Conservation (phyloP, 805 yeast species). For the Yarrowia sp. region DNA sequence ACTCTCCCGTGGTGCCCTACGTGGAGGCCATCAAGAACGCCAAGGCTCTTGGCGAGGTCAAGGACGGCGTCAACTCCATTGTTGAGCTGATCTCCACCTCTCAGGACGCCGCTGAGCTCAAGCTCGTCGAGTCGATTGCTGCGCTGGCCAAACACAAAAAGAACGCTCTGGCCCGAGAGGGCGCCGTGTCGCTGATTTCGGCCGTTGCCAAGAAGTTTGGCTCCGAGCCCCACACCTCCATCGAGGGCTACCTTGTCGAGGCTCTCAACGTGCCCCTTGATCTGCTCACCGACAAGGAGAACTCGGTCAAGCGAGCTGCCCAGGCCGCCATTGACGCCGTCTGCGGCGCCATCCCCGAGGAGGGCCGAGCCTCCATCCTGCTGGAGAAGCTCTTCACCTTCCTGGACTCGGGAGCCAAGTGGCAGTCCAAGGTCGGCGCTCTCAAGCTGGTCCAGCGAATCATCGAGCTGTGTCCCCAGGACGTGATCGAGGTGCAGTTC, state of each 20-base stretch:
- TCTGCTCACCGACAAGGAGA: slow-evolving; percentile 84
- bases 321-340: slow-evolving; percentile 75
- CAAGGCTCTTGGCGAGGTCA: slow-evolving; percentile 60
- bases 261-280: slow-evolving; percentile 72
- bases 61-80: slow-evolving; percentile 61
- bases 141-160: slow-evolving; percentile 77
- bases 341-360: slow-evolving; percentile 72
- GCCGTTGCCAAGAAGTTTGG: slow-evolving; percentile 67
- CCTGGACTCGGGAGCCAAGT: slow-evolving; percentile 83
- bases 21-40: slow-evolving; percentile 61
- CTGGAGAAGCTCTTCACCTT: slow-evolving; percentile 67
- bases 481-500: slow-evolving; percentile 82
- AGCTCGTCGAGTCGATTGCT: slow-evolving; percentile 65
- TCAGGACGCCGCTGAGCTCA: slow-evolving; percentile 65
- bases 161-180: slow-evolving; percentile 76
- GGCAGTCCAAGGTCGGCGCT: slow-evolving; percentile 89
- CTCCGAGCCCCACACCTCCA: slow-evolving; percentile 63
- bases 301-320: slow-evolving; percentile 84
- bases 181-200: slow-evolving; percentile 68
- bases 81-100: slow-evolving; percentile 61
- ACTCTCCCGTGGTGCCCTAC: slow-evolving; percentile 70
- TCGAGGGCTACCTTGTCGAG: slow-evolving; percentile 74
- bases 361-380: slow-evolving; percentile 76
- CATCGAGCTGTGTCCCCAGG: slow-evolving; percentile 80
- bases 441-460: slow-evolving; percentile 75